Evolutionary conservation across 805 yeast species (phyloP), one percentile per base, ranked within the genome.

Genomic region (Starmerella vaccinii): DNA sequence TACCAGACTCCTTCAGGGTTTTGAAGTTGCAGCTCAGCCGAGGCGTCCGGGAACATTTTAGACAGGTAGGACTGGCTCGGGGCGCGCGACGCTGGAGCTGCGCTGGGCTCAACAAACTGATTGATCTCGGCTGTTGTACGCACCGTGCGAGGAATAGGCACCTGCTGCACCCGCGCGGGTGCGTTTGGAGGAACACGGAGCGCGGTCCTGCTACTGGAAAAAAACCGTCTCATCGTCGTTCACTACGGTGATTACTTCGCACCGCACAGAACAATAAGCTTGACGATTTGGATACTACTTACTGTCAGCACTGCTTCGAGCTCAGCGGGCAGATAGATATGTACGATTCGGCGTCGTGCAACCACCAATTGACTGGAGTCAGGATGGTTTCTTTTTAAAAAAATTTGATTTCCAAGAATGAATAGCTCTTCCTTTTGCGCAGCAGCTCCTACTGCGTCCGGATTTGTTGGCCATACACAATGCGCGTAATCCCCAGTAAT

Each of bases 121-220:
- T 35, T 39, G 32, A 58, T 48, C 7, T 55, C 58, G 3, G 42
- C 44, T 10, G 56, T 52, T 9, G 58, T 55, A 13, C 33, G 48
- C 24, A 51, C 72, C 0, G 59, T 66, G 2, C 66, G 84, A 32
- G 87, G 92, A 0, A 77, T 75, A 8, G 86, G 82, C 0, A 70
- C 47, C 47, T 51, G 39, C 50, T 48, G 47, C 22, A 57, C 46
- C 29, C 26, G 51, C 42, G 56, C 26, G 9, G 57, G 57, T 13
- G 59, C 57, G 12, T 41, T 47, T 7, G 51, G 50, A 4, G 52
- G 52, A 6, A 50, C 43, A 12, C 52, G 47, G 32, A 43, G 39
- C 18, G 34, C 37, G 2, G 39, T 21, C 26, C 47, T 10, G 42
- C 50, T 45, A 29, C 52, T 51, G 10, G 54, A 47, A 49, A 53